phyloP scores from a whole-genome alignment of 495 filamentous ascomycete genomes.

The Xylaria castorea region DNA sequence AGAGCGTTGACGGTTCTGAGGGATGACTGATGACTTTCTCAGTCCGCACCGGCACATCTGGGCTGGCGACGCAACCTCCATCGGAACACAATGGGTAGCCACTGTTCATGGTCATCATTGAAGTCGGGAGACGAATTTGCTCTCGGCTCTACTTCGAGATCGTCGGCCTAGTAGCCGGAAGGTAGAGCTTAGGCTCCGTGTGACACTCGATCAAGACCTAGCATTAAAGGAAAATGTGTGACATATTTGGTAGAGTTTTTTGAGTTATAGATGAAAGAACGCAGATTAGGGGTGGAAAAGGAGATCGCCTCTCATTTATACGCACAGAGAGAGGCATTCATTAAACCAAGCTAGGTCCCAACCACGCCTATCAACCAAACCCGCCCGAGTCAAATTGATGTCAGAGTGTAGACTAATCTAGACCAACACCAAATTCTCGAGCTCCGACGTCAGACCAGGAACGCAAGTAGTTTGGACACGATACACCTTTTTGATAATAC shows the following conservation, averaged over 20 bases:
- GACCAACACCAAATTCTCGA: neutral
- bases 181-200: neutral
- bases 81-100: neutral
- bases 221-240: neutral
- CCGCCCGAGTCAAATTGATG: neutral
- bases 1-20: neutral
- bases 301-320: neutral
- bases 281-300: neutral
- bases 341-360: neutral
- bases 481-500: neutral
- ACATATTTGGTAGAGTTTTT: neutral
- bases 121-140: neutral
- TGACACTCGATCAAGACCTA: neutral
- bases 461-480: neutral
- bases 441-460: neutral
- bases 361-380: neutral
- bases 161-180: constrained; percentile 6
- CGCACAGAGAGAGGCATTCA: too few relatives aligned
- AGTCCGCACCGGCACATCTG: neutral
- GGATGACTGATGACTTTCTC: neutral
- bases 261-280: neutral
- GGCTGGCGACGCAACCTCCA: neutral
- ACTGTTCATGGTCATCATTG: neutral
- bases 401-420: neutral
- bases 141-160: neutral